phyloP scores from a whole-genome alignment of 2,329 filamentous ascomycete species.

The Alternaria longipes region DNA sequence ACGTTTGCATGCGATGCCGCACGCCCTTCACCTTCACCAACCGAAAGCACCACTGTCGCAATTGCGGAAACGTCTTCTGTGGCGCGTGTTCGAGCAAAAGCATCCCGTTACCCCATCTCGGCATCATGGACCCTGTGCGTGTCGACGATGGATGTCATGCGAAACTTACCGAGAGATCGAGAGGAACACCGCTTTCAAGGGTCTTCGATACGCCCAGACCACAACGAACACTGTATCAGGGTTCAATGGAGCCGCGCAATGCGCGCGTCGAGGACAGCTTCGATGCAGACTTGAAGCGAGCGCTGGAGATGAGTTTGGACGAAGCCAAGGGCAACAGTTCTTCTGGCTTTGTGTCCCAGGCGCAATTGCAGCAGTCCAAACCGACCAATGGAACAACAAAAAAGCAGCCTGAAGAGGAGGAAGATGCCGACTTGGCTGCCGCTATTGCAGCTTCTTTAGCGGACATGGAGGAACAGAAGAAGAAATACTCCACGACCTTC shows the following conservation, averaged over 20 bases:
- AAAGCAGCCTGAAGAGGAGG: slow-evolving; percentile 71
- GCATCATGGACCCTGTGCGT: slow-evolving; percentile 88
- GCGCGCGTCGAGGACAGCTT: slow-evolving; percentile 89
- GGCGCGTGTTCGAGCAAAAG: slow-evolving; percentile 92
- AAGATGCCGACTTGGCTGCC: slow-evolving; percentile 91
- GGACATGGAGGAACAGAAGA: slow-evolving; percentile 98
- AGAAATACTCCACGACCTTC: slow-evolving; percentile 82
- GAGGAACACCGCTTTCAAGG: slow-evolving; percentile 53
- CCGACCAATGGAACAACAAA: slow-evolving; percentile 48
- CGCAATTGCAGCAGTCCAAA: slow-evolving; percentile 57
- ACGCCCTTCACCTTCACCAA: slow-evolving; percentile 98
- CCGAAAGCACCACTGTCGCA: slow-evolving; percentile 96
- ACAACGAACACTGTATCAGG: slow-evolving; percentile 70
- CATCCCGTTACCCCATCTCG: slow-evolving; percentile 87
- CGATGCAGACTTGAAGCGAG: slow-evolving; percentile 92
- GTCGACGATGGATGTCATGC: slow-evolving; percentile 96
- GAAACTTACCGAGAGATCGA: slow-evolving; percentile 80
- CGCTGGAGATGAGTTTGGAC: slow-evolving; percentile 95
- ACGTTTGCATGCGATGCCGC: slow-evolving; percentile 97
- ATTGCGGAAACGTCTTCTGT: slow-evolving; percentile 97
- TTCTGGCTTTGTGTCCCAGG: slow-evolving; percentile 75
- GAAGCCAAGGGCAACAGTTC: slow-evolving; percentile 81
- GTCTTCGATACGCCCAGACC: slow-evolving; percentile 60
- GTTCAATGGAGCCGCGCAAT: slow-evolving; percentile 87
- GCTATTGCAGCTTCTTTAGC: slow-evolving; percentile 94